Percentiles rank a stretch among this genome's conserved stretches.
phyloP scores from a whole-genome alignment of 805 yeast genomes.

The Zygosaccharomyces siamensis region DNA sequence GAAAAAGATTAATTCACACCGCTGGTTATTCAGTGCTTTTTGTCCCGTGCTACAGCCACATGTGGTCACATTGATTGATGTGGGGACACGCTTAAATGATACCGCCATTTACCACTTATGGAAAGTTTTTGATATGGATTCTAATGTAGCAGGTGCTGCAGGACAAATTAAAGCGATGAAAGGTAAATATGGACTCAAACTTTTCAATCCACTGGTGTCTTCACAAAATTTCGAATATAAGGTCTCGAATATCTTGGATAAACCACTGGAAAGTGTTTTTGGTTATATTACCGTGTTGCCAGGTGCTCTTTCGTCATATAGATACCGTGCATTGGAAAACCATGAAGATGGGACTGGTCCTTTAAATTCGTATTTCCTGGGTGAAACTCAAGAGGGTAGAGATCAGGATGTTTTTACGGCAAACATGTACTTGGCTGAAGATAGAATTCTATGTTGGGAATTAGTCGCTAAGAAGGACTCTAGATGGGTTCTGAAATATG shows the following conservation, averaged over 20 bases:
- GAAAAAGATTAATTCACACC: slow-evolving; percentile 92
- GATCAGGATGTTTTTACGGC: slow-evolving; percentile 84
- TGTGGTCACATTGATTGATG: slow-evolving; percentile 84
- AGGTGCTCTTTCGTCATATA: slow-evolving; percentile 92
- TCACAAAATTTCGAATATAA: slow-evolving; percentile 96
- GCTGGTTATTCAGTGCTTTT: slow-evolving; percentile 95
- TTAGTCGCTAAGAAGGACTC: slow-evolving; percentile 78
- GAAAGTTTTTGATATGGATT: slow-evolving; percentile 95
- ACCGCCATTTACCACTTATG: slow-evolving; percentile 88
- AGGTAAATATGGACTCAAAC: slow-evolving; percentile 78
- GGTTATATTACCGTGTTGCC: slow-evolving; percentile 93
- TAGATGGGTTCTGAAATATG: slow-evolving; percentile 87
- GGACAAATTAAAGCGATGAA: slow-evolving; percentile 96
- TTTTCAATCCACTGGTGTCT: slow-evolving; percentile 88
- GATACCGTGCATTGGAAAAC: slow-evolving; percentile 80
- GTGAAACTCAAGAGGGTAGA: slow-evolving; percentile 60
- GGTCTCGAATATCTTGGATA: slow-evolving; percentile 93
- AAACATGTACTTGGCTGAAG: slow-evolving; percentile 96
- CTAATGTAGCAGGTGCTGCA: slow-evolving; percentile 98
- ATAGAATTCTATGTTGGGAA: slow-evolving; percentile 95
- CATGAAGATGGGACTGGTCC: slow-evolving; percentile 93
- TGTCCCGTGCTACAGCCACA: slow-evolving; percentile 91
- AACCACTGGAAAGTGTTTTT: slow-evolving; percentile 86
- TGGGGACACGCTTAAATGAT: slow-evolving; percentile 93
- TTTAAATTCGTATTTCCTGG: slow-evolving; percentile 79